These are phyloP conservation scores for Auriscalpium vulgare DNA, from an alignment of 768 basidiomycete genomes.

Conservation along the genomic window DNA sequence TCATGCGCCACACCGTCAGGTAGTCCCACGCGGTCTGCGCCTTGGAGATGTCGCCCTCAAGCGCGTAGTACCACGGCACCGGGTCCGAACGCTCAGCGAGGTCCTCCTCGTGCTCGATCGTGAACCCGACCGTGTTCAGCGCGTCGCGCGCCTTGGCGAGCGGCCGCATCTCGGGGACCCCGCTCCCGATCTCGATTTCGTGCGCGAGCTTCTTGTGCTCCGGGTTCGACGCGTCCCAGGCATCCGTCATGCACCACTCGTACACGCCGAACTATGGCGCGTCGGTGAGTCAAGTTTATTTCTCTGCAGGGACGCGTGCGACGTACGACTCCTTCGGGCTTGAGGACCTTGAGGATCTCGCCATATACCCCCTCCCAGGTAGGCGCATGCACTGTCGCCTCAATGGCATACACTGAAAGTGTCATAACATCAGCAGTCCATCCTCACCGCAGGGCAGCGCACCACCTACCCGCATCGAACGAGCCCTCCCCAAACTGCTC, in stretches of 20 bases:
- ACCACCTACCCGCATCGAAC: conserved; percentile 82
- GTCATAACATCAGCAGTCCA: background rate
- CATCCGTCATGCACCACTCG: conserved; percentile 98
- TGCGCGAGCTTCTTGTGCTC: conserved; percentile 88
- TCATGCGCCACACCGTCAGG: conserved; percentile 84
- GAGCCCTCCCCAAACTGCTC: conserved; percentile 89
- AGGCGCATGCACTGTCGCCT: conserved; percentile 96
- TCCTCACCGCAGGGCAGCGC: background rate
- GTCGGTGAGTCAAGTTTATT: background rate
- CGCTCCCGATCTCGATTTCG: conserved; percentile 88
- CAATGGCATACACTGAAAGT: conserved; percentile 81
- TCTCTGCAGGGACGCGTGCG: background rate
- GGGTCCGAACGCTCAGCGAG: conserved; percentile 76
- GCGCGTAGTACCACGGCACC: conserved; percentile 92
- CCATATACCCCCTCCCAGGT: conserved; percentile 93
- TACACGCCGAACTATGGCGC: conserved; percentile 82
- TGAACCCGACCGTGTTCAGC: conserved; percentile 75
- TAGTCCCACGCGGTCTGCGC: conserved; percentile 93
- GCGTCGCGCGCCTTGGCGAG: conserved; percentile 65
- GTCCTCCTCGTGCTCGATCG: conserved; percentile 88
- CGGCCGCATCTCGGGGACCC: conserved; percentile 95
- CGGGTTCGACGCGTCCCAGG: conserved; percentile 80
- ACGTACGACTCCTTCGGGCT: conserved; percentile 90
- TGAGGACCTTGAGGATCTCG: conserved; percentile 87
- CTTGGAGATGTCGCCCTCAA: conserved; percentile 89